Evolutionary conservation across 2,329 filamentous ascomycete species (phyloP), one percentile per base, ranked within the genome.

Genomic region (Daldinia sp.): DNA sequence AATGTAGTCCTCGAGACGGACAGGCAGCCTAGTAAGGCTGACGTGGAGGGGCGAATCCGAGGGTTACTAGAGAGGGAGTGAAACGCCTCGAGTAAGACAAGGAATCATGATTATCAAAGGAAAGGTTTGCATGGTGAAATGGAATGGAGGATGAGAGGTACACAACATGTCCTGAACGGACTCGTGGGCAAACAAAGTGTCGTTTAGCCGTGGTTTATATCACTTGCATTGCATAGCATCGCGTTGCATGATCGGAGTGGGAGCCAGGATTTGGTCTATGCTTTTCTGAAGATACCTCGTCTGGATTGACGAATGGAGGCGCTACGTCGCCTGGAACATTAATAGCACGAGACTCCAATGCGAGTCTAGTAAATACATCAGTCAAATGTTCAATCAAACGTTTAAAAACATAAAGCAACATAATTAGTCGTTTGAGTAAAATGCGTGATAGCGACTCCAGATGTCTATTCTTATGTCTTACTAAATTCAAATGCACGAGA

Each of bases 1-100:
- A 85, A 85, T 58, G 82, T 88, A 5, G 83, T 88, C 3, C 76
- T 87, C n/a, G 79, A 85, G 73, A 75, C 78, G 27, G 77, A 76
- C 15, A 60, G 66, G 9, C 68, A 76, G 73, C 66, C 76, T 9
- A 75, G 73, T 50, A 76, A 76, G 71, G 70, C 54, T 5, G 73
- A 72, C 23, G 66, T 81, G 11, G 72, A 77, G 72, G 71, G 61
- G 9, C 62, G 73, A 37, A 72, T 76, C 19, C 39, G 64, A 58
- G 59, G 17, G 25, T 47, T 73, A 5, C 34, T 75, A 9, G 70
- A n/a, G 10, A 58, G 56, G 45, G 30, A 68, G 35, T 58, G 35
- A 30, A 30, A n/a, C 1, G 15, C 29, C 11, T 6, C 6, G 15
- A 15, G 34, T 37, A 37, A 15, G n/a, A 37, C 4, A 23, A 3